Evolutionary conservation across 495 filamentous ascomycete species (phyloP).

Genomic region (Hypoxylon trugodes): DNA sequence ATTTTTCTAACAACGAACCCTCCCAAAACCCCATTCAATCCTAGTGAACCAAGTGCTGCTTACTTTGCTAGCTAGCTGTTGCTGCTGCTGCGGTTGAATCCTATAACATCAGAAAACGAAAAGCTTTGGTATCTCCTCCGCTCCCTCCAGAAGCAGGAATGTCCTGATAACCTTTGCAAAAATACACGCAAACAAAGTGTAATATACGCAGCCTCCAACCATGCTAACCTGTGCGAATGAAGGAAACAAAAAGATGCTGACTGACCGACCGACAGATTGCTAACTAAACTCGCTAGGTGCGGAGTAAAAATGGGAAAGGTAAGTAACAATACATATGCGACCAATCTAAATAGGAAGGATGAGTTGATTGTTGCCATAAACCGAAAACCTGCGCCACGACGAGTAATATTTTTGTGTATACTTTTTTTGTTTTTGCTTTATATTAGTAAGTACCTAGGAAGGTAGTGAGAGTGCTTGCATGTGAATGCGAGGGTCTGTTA

Average conservation of each 20-base stretch:
- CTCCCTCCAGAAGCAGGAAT: slow-evolving; percentile 8
- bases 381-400: background rate
- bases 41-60: no score
- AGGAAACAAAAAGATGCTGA: slow-evolving; percentile 7
- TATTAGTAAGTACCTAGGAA: no score
- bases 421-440: no score
- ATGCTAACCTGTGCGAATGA: background rate
- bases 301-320: slow-evolving; percentile 1
- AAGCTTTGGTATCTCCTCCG: slow-evolving; percentile 31
- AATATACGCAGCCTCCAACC: background rate
- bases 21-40: slow-evolving; percentile 9
- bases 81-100: no score
- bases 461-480: background rate
- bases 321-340: slow-evolving; percentile 21
- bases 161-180: background rate
- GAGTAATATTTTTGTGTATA: background rate
- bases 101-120: slow-evolving; percentile 2
- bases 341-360: slow-evolving; percentile 11
- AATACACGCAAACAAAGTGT: no score
- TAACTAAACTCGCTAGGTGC: slow-evolving; percentile 1
- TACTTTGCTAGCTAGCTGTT: no score
- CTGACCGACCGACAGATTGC: slow-evolving; percentile 13
- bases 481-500: background rate
- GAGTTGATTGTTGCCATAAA: background rate
- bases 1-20: no score